These are phyloP conservation scores for Penicillium sp. DNA, from an alignment of 2,329 filamentous ascomycete genomes.

Conservation along the genomic window DNA sequence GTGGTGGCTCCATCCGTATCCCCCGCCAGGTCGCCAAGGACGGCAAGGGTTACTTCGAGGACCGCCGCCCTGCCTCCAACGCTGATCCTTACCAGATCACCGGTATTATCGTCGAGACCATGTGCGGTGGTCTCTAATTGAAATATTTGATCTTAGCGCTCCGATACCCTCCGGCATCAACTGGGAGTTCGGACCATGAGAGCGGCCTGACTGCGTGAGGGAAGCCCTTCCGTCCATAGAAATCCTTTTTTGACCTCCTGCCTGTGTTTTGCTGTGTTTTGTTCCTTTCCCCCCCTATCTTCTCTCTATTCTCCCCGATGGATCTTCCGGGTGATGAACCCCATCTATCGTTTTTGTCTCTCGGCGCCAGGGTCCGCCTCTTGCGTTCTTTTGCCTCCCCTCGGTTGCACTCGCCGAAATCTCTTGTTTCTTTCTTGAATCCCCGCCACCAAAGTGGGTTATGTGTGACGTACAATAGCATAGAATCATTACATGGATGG, in stretches of 20 bases:
- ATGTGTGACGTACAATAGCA: slow-evolving; percentile 34
- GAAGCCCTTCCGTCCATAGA: slow-evolving; percentile 31
- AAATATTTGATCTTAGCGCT: slow-evolving; percentile 39
- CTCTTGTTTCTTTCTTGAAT: slow-evolving; percentile 21
- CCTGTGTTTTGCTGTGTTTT: slow-evolving; percentile 19
- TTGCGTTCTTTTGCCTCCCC: slow-evolving; percentile 26
- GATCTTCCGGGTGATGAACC: slow-evolving; percentile 7
- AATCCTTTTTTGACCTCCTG: slow-evolving; percentile 22
- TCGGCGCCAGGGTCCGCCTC: slow-evolving; percentile 27
- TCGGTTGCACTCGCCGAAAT: slow-evolving; percentile 28
- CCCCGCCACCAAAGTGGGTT: slow-evolving; percentile 23
- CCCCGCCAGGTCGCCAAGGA: slow-evolving; percentile 81
- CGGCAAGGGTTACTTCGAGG: slow-evolving; percentile 94
- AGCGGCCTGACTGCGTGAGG: slow-evolving; percentile 38
- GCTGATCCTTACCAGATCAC: slow-evolving; percentile 84
- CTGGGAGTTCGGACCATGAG: slow-evolving; percentile 38
- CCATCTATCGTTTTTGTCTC: slow-evolving; percentile 22
- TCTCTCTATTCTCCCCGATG: neutral
- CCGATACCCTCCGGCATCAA: slow-evolving; percentile 46
- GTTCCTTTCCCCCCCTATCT: slow-evolving; percentile 16
- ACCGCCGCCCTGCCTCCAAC: slow-evolving; percentile 79
- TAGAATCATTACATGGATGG: slow-evolving; percentile 32
- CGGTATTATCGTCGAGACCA: slow-evolving; percentile 76
- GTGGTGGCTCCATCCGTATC: slow-evolving; percentile 90
- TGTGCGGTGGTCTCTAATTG: slow-evolving; percentile 47